Evolutionary conservation across 140 eudicot species (phyloP).

Genomic region (Cichorium intybus): DNA sequence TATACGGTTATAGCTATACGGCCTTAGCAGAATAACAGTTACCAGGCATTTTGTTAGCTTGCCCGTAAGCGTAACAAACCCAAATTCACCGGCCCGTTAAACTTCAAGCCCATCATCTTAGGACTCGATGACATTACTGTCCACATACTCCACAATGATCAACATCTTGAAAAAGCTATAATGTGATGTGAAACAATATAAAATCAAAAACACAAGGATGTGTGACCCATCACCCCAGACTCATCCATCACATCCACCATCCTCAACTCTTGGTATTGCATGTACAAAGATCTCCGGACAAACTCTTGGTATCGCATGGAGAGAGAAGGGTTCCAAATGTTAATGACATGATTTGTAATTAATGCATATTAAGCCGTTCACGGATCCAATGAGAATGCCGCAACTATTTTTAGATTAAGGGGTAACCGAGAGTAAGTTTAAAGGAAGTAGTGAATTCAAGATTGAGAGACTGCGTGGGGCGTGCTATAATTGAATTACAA

Average conservation of each 20-base stretch:
- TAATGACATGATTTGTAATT: neutral
- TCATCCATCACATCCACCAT: neutral
- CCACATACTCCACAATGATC: neutral
- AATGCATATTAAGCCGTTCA: conserved; percentile 20
- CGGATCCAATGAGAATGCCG: neutral
- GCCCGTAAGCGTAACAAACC: too few relatives aligned
- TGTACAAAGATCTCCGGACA: conserved; percentile 6
- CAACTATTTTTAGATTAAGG: neutral
- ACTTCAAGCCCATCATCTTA: too few relatives aligned
- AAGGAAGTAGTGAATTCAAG: neutral
- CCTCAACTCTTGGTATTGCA: conserved; percentile 11
- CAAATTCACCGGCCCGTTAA: too few relatives aligned
- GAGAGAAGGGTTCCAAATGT: conserved; percentile 11
- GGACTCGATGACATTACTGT: too few relatives aligned
- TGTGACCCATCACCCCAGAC: too few relatives aligned
- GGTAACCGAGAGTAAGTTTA: neutral
- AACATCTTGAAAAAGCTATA: neutral
- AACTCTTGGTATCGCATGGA: conserved; percentile 12
- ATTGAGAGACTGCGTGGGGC: too few relatives aligned
- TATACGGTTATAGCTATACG: too few relatives aligned
- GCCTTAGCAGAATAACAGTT: too few relatives aligned
- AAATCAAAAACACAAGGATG: too few relatives aligned
- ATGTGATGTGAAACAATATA: neutral
- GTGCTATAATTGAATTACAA: neutral
- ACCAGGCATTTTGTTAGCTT: too few relatives aligned